A percentile compares a stretch with the other conserved stretches of the same genome.
These are phyloP conservation scores for Globisporangium viniferum DNA, from an alignment of 352 stramenopile species.

Conservation along the genomic window DNA sequence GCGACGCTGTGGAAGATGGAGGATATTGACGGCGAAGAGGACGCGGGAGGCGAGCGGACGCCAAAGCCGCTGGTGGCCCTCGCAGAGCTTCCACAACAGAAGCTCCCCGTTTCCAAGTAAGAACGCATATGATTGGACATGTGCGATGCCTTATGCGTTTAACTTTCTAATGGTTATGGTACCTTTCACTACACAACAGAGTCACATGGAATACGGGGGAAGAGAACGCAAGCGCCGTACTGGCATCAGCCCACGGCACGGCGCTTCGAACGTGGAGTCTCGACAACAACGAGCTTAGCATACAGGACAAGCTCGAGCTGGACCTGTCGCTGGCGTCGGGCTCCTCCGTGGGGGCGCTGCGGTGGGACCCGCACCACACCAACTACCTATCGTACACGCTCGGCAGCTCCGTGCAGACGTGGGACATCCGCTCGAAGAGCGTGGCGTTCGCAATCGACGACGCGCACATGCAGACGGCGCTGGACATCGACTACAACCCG, in stretches of 20 bases:
- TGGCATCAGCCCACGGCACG: constrained; percentile 43
- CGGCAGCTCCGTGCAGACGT: constrained; percentile 62
- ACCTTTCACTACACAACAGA: constrained; percentile 15
- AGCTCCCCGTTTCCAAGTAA: constrained; percentile 44
- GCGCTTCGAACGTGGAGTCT: constrained; percentile 57
- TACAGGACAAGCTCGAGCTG: constrained; percentile 43
- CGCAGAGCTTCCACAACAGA: constrained; percentile 36
- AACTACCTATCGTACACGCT: constrained; percentile 62
- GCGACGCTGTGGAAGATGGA: constrained; percentile 56
- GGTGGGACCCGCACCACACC: constrained; percentile 84
- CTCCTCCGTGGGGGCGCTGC: constrained; percentile 33
- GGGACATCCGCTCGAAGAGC: constrained; percentile 60
- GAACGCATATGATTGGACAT: neutral
- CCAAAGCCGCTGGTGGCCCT: constrained; percentile 33
- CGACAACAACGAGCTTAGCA: constrained; percentile 25
- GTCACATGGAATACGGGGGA: constrained; percentile 41
- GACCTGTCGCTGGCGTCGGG: constrained; percentile 42
- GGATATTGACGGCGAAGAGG: constrained; percentile 14
- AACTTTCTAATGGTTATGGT: neutral
- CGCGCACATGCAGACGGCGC: constrained; percentile 50
- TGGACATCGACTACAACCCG: constrained; percentile 97
- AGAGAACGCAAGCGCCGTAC: constrained; percentile 17
- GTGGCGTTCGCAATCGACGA: constrained; percentile 47
- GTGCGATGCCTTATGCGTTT: neutral
- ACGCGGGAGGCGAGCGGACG: constrained; percentile 10